Percentiles rank a stretch among this genome's conserved stretches.
Conservation (phyloP, 495 filamentous ascomycete genomes). For the Hypoxylon subgilvum region DNA sequence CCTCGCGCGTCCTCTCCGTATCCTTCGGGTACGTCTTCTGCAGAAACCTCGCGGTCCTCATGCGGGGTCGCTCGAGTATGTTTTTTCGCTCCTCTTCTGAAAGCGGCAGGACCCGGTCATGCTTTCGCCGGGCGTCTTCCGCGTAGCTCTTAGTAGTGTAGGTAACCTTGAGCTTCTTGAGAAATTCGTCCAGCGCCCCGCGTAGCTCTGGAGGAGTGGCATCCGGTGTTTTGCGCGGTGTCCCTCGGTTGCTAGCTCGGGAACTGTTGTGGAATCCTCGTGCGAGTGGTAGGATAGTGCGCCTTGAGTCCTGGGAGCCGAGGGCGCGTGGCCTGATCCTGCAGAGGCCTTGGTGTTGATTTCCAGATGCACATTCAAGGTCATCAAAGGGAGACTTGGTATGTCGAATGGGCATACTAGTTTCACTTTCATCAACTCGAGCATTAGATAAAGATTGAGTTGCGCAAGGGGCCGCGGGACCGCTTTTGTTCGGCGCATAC, state of each 20-base stretch:
- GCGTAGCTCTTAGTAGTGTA: slow-evolving; percentile 12
- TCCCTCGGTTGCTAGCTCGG: not conserved
- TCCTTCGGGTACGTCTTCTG: not conserved
- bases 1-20: not conserved
- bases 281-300: not conserved
- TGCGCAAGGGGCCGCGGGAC: not conserved
- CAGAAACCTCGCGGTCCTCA: too few relatives aligned
- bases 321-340: not conserved
- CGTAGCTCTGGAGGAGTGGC: not conserved
- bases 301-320: not conserved
- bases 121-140: slow-evolving; percentile 9
- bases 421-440: not conserved
- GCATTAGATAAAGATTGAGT: not conserved
- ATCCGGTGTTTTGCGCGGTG: not conserved
- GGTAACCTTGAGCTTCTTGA: slow-evolving; percentile 9
- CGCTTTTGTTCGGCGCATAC: slow-evolving; percentile 10
- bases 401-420: not conserved
- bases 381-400: slow-evolving; percentile 1
- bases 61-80: too few relatives aligned
- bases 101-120: too few relatives aligned
- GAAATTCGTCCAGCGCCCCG: slow-evolving; percentile 29
- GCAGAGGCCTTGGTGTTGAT: not conserved
- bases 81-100: not conserved
- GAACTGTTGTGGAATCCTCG: slow-evolving; percentile 28
- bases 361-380: slow-evolving; percentile 12